Evolutionary conservation across 768 basidiomycete genomes (phyloP), one percentile per base, ranked within the genome.

Genomic region (Leccinum uliginosum): DNA sequence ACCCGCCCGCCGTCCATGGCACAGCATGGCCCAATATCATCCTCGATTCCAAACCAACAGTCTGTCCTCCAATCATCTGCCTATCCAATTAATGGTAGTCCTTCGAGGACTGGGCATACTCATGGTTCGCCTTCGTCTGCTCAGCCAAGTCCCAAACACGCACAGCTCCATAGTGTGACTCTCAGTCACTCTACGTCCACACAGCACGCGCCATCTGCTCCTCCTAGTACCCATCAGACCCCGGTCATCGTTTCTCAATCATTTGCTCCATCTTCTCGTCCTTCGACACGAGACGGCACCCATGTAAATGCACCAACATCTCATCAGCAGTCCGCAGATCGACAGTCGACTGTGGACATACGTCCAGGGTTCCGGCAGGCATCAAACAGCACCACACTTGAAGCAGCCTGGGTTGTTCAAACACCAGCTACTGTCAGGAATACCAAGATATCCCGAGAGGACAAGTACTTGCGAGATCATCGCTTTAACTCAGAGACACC

Each of bases 321-420:
- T 11, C 26, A 43, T 23, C 65, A 65, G 7, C 58, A 61, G n/a
- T 46, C 51, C n/a, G 23, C 30, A 48, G 61, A 67, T 17, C 65
- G 60, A 47, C 63, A 51, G 14, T 11, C 38, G 6, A 45, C 53
- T 15, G 21, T 21, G 3, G 63, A 67, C 14, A 44, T 11, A 14
- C 59, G 55, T 35, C 35, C 51, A 26, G 67, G 57, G 11, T 15
- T 24, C 51, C 63, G 54, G 29, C 59, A 63, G 49, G n/a, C 55
- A 29, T 60, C 69, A 9, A 62, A 53, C 34, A 29, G 51, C 7
- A 53, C 63, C 44, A 72, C 66, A 5, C 57, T 73, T 32, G 62
- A 70, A 54, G 63, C 65, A 21, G 62, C 72, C 14, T 72, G 72
- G 71, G 62, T 73, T 17, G 68, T 72, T 11, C 71, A 72, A 44